These are phyloP conservation scores for Teratosphaeria epicoccoides DNA, from an alignment of 2,329 filamentous ascomycete genomes.

Conservation along the genomic window DNA sequence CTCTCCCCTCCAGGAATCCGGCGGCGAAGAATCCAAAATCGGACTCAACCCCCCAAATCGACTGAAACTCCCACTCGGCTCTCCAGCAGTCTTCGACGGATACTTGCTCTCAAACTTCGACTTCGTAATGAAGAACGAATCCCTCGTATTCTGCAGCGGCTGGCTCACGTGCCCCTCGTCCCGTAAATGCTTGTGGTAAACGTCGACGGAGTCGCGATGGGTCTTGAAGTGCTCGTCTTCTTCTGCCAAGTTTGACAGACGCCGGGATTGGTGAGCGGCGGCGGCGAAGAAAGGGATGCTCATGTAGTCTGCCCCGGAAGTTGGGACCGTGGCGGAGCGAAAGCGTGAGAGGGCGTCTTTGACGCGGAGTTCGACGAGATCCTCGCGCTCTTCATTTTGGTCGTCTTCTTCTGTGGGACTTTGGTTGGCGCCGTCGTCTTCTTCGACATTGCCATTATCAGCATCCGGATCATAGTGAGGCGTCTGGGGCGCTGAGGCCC, in stretches of 20 bases:
- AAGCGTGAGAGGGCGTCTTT: neutral
- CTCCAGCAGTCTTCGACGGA: neutral
- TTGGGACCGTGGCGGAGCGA: conserved; percentile 1
- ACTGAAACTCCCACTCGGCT: conserved; percentile 3
- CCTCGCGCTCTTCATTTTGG: neutral
- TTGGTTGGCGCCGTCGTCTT: neutral
- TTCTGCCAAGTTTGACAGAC: conserved; percentile 11
- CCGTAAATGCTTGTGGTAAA: conserved; percentile 5
- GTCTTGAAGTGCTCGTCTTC: conserved; percentile 14
- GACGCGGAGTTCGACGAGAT: conserved; percentile 5
- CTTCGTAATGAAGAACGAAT: conserved; percentile 22
- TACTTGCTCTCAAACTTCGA: conserved; percentile 14
- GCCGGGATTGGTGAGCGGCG: conserved; percentile 1
- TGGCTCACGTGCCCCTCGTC: conserved; percentile 12
- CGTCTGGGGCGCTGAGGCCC: conserved; percentile 6
- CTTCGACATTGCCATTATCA: neutral
- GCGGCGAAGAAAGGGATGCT: neutral
- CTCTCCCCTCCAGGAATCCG: conserved; percentile 6
- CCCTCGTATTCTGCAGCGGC: conserved; percentile 12
- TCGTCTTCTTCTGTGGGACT: neutral
- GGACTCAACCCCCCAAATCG: conserved; percentile 18
- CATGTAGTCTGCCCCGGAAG: conserved; percentile 1
- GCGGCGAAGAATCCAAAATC: conserved; percentile 23
- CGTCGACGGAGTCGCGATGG: conserved; percentile 23
- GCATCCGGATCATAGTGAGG: neutral